These are phyloP conservation scores for Stagonosporopsis cucurbitacearum DNA, from an alignment of 2,329 filamentous ascomycete species.

Conservation along the genomic window DNA sequence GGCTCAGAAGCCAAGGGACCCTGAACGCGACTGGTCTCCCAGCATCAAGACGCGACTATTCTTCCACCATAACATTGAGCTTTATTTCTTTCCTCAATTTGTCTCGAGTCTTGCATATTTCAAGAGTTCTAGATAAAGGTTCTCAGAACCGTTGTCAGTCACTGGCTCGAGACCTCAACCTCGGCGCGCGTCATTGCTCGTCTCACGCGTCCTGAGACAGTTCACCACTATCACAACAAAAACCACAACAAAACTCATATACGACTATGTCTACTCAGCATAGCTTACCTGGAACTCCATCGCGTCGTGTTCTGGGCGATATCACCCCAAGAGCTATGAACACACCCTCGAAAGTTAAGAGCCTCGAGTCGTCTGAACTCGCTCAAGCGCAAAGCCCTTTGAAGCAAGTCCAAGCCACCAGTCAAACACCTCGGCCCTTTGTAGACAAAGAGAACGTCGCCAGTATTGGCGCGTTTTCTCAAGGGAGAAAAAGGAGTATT, in stretches of 20 bases:
- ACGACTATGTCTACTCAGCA: conserved; percentile 32
- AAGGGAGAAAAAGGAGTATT: conserved; percentile 46
- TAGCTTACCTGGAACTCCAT: conserved; percentile 38
- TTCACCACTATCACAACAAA: conserved; percentile 29
- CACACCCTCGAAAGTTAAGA: conserved; percentile 36
- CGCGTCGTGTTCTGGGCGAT: conserved; percentile 46
- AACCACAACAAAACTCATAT: conserved; percentile 10
- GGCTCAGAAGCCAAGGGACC: conserved; percentile 3
- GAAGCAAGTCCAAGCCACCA: conserved; percentile 43
- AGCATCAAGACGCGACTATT: conserved; percentile 24
- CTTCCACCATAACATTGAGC: conserved; percentile 12
- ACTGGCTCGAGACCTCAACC: not conserved
- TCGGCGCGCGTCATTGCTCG: conserved; percentile 18
- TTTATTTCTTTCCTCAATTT: not conserved
- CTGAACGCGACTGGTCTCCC: conserved; percentile 17
- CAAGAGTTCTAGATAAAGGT: not conserved
- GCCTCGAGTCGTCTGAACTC: conserved; percentile 29
- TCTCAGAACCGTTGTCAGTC: not conserved
- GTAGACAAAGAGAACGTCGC: conserved; percentile 41
- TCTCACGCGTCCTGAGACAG: conserved; percentile 19
- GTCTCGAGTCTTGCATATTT: not conserved
- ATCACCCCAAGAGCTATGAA: conserved; percentile 45
- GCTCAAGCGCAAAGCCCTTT: conserved; percentile 42
- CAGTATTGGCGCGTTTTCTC: conserved; percentile 20
- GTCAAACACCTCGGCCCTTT: conserved; percentile 30